Evolutionary conservation across 208 protist genomes (phyloP), one percentile per base, ranked within the genome.

Genomic region (Crithidia acanthocephali): DNA sequence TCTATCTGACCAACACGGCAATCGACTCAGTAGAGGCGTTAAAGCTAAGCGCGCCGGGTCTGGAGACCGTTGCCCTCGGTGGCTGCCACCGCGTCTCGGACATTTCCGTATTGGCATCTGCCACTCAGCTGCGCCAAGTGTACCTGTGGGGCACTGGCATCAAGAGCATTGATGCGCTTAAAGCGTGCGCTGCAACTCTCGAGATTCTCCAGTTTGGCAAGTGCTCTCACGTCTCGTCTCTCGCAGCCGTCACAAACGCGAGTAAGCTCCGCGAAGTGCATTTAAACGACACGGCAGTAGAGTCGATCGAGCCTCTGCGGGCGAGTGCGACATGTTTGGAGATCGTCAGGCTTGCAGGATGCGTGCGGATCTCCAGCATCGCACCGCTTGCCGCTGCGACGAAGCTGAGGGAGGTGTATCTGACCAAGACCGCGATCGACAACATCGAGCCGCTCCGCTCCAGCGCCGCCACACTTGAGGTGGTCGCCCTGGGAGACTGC

Each of bases 61-160:
- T 70, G 10, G 53, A 70, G n/a, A 53, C 56, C 8, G 11, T 70
- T 20, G 65, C 65, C n/a, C 28, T 70, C 13, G 53, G 65, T 6
- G 65, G 65, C 53, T 70, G 65, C 42, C 10, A n/a, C 5, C 65
- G 33, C 35, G 28, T 70, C 3, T 53, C 53, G 0, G 52, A 70
- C 25, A 51, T 61, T 23, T 13, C 33, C 15, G 40, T 53, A n/a
- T 33, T 70, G 28, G 37, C 6, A 16, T 10, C 6, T 2, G 51
- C 65, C 2, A 52, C 65, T 22, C 15, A 23, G 9, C 53, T 61
- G 27, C 52, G 53, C 18, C 15, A 50, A 2, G 53, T 70, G 2
- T 70, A 61, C 65, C 13, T 70, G 2, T 61, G 65, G 65, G 42
- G 65, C 7, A 70, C 51, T 7, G n/a, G 42, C 20, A 61, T 70